These are phyloP conservation scores for Eleusine coracana DNA, from an alignment of 176 grass and related monocot genomes.

Conservation along the genomic window DNA sequence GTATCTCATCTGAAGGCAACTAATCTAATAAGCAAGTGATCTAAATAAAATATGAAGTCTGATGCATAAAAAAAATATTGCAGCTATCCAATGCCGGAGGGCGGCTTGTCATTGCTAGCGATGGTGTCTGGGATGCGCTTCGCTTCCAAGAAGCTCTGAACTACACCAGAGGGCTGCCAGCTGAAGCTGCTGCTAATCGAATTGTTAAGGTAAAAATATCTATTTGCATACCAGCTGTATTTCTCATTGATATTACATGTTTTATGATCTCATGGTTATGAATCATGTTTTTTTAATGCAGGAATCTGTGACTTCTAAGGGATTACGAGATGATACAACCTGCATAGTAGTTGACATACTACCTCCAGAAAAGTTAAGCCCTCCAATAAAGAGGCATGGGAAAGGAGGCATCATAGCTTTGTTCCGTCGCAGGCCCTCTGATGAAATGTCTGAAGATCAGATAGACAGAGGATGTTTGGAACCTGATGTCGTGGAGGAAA, in stretches of 20 bases:
- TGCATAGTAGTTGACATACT: constrained; percentile 94
- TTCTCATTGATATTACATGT: background rate
- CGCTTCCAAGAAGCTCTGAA: constrained; percentile 72
- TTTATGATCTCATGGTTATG: constrained; percentile 27
- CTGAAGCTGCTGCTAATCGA: constrained; percentile 74
- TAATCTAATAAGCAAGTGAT: constrained; percentile 21
- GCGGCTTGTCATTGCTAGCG: constrained; percentile 84
- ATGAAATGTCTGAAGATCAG: constrained; percentile 68
- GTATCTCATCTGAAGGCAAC: constrained; percentile 32
- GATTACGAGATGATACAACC: constrained; percentile 87
- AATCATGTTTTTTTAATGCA: constrained; percentile 33
- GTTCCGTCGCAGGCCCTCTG: constrained; percentile 68
- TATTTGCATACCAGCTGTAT: constrained; percentile 21
- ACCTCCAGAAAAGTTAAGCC: constrained; percentile 77
- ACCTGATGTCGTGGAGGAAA: constrained; percentile 80
- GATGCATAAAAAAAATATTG: constrained; percentile 43
- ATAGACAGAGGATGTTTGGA: constrained; percentile 72
- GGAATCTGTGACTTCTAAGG: constrained; percentile 83
- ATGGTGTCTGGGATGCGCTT: constrained; percentile 91
- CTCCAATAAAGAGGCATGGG: constrained; percentile 72
- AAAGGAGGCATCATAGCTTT: constrained; percentile 80
- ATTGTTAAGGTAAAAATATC: constrained; percentile 75
- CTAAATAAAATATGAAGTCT: constrained; percentile 27
- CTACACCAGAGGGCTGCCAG: constrained; percentile 76
- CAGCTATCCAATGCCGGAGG: constrained; percentile 93